Conservation (phyloP, 2,329 filamentous ascomycete genomes). For the Rutstroemia sp. region DNA sequence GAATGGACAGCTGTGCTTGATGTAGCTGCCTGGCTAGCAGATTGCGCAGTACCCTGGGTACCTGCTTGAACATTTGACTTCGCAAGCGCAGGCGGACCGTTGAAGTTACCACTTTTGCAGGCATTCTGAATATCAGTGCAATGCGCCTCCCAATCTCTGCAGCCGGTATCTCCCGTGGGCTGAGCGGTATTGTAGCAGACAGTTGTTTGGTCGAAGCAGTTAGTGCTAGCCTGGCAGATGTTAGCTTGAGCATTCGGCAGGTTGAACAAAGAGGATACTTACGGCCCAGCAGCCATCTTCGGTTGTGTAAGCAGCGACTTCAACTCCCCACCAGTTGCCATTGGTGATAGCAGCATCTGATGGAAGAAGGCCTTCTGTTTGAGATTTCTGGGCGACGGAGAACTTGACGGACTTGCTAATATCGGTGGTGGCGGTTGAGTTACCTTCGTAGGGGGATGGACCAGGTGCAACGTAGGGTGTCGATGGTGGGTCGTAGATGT, state of each 20-base stretch:
- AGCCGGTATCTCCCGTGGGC: slow-evolving; percentile 52
- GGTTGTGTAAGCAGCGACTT: slow-evolving; percentile 49
- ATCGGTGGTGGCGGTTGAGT: slow-evolving; percentile 1
- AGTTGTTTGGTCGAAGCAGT: slow-evolving; percentile 52
- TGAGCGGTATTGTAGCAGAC: slow-evolving; percentile 52
- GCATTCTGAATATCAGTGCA: slow-evolving; percentile 42
- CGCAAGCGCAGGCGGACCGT: slow-evolving; percentile 35
- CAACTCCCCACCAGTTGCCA: slow-evolving; percentile 64
- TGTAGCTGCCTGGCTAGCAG: neutral
- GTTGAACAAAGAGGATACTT: slow-evolving; percentile 13
- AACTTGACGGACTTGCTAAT: neutral
- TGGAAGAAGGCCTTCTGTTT: slow-evolving; percentile 46
- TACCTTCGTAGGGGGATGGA: slow-evolving; percentile 33
- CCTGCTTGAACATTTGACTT: neutral
- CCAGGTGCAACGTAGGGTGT: slow-evolving; percentile 50
- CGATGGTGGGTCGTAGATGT: slow-evolving; percentile 52
- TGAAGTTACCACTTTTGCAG: slow-evolving; percentile 37
- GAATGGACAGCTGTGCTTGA: neutral
- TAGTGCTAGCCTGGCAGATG: slow-evolving; percentile 32
- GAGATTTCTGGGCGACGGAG: slow-evolving; percentile 17
- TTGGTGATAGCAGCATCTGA: slow-evolving; percentile 54
- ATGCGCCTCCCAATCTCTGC: slow-evolving; percentile 54
- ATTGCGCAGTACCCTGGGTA: neutral
- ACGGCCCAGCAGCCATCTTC: slow-evolving; percentile 53
- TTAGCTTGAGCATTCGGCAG: neutral